A percentile compares a stretch with the other conserved stretches of the same genome.
Conservation (phyloP, 495 filamentous ascomycete species). For the Astrothelium macrocarpum region DNA sequence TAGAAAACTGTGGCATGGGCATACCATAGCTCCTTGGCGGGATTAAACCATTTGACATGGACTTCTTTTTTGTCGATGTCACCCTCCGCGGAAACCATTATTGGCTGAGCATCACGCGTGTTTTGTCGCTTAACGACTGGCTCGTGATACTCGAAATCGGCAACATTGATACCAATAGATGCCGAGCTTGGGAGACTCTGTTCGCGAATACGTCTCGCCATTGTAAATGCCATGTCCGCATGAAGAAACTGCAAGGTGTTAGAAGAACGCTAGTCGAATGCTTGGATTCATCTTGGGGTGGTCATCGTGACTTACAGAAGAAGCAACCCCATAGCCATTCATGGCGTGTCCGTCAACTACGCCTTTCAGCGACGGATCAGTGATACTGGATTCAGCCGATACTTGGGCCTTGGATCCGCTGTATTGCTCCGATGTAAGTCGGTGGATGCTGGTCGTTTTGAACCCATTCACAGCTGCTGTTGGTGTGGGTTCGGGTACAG, state of each 20-base stretch:
- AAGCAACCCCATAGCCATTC: constrained; percentile 1
- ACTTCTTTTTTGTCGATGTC: not conserved
- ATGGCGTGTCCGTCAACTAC: not conserved
- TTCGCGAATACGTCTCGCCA: constrained; percentile 2
- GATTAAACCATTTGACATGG: constrained; percentile 4
- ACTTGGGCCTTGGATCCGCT: not conserved
- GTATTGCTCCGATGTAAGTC: not conserved
- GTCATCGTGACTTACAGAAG: not conserved
- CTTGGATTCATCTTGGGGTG: not conserved
- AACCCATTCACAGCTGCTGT: constrained; percentile 6
- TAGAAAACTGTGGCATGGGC: not conserved
- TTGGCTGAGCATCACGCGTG: not conserved
- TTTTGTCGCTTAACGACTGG: not conserved
- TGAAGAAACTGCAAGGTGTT: not conserved
- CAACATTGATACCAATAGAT: not conserved
- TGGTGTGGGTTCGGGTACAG: constrained; percentile 20
- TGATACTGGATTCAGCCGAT: not conserved
- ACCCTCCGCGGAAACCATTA: not conserved
- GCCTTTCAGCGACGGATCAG: not conserved
- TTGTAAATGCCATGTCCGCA: constrained; percentile 1
- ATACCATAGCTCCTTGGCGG: constrained; percentile 6
- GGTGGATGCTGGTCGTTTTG: not conserved
- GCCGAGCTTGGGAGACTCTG: not conserved
- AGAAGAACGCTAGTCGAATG: not conserved
- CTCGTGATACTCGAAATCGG: constrained; percentile 5